Evolutionary conservation across 176 grass and related monocot species (phyloP).

Genomic region (Tillandsia fasciculata): DNA sequence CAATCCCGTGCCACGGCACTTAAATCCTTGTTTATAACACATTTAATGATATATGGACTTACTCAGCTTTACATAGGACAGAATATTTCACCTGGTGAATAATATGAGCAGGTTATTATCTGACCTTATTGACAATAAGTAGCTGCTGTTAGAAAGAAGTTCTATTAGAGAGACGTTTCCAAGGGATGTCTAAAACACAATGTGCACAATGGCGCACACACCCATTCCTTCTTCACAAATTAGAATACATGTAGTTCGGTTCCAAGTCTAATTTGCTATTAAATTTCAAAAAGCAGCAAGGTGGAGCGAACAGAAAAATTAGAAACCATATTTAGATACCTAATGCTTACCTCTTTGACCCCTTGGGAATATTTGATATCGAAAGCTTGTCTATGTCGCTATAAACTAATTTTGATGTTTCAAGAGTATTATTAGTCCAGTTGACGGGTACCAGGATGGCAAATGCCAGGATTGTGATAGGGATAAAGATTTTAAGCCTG

Average conservation of each 20-base stretch:
- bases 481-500: constrained; percentile 96
- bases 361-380: constrained; percentile 81
- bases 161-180: too few species aligned
- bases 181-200: too few species aligned
- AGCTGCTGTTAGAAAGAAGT: too few species aligned
- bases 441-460: constrained; percentile 81
- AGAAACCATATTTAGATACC: not conserved
- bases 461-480: constrained; percentile 78
- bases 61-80: too few species aligned
- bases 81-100: too few species aligned
- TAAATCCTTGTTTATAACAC: not conserved
- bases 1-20: too few species aligned
- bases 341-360: constrained; percentile 58
- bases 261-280: too few species aligned
- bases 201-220: too few species aligned
- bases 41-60: not conserved
- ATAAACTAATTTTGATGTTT: constrained; percentile 25
- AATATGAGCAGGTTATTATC: too few species aligned
- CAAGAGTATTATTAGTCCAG: constrained; percentile 79
- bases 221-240: too few species aligned
- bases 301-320: constrained; percentile 8
- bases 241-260: too few species aligned
- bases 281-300: constrained; percentile 9
- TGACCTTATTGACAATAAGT: too few species aligned
- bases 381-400: constrained; percentile 84